Evolutionary conservation across 2,329 filamentous ascomycete species (phyloP).

Genomic region (Neofusicoccum cordaticola): DNA sequence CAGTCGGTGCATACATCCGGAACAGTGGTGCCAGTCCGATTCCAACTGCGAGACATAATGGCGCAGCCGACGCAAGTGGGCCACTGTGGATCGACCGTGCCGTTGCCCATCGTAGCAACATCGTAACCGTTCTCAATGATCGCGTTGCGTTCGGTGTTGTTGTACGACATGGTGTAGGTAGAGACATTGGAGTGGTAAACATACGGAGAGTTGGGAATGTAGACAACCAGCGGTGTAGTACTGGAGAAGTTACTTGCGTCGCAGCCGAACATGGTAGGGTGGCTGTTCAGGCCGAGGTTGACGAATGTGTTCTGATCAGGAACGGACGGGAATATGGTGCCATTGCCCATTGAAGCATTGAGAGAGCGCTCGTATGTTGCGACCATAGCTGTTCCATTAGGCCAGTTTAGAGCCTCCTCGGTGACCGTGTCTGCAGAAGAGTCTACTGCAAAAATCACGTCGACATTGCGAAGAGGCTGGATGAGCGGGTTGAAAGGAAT

Average conservation of each 20-base stretch:
- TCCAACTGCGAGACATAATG: constrained; percentile 71
- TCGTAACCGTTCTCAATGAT: constrained; percentile 88
- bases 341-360: constrained; percentile 58
- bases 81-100: constrained; percentile 71
- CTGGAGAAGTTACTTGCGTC: constrained; percentile 61
- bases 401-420: constrained; percentile 55
- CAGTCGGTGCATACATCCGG: constrained; percentile 73
- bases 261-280: constrained; percentile 80
- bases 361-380: constrained; percentile 69
- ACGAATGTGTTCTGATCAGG: constrained; percentile 76
- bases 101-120: constrained; percentile 78
- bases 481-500: constrained; percentile 76
- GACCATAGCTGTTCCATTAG: constrained; percentile 72
- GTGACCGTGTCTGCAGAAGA: constrained; percentile 67
- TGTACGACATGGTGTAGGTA: constrained; percentile 69
- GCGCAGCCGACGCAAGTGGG: constrained; percentile 84
- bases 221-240: constrained; percentile 70
- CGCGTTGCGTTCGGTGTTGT: constrained; percentile 64
- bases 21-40: constrained; percentile 65
- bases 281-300: constrained; percentile 70
- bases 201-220: constrained; percentile 84
- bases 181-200: constrained; percentile 72
- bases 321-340: constrained; percentile 68
- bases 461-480: constrained; percentile 67
- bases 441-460: constrained; percentile 80